Conservation (phyloP, 1,284 basidiomycete species). For the Puccinia polysora region DNA sequence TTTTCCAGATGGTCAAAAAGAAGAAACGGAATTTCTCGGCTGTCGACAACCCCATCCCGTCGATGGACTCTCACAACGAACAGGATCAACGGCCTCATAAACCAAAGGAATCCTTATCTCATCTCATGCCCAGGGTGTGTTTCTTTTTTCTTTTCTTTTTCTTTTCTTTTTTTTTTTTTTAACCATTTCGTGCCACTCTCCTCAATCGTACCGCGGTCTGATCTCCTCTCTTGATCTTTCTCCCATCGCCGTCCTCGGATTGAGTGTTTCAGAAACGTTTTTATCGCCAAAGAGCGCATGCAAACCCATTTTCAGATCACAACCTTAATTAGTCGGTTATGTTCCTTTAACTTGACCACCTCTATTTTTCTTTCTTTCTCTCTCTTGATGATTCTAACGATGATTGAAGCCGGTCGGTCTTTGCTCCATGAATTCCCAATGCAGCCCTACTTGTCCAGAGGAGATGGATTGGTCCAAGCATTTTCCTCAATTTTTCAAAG, state of each 20-base stretch:
- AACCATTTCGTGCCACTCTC: too few relatives aligned
- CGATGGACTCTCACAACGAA: not conserved
- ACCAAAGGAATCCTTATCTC: conserved; percentile 7
- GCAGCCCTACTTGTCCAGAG: conserved; percentile 67
- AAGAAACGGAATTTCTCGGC: conserved; percentile 19
- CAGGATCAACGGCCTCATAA: not conserved
- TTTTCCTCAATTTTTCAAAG: conserved; percentile 68
- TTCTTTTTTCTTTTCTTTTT: not conserved
- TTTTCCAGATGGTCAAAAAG: conserved; percentile 4
- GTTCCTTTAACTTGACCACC: not conserved
- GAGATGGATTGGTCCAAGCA: conserved; percentile 78
- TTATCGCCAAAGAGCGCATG: conserved; percentile 94
- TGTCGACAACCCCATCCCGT: not conserved
- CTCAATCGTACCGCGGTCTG: not conserved
- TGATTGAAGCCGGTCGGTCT: too few relatives aligned
- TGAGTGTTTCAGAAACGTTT: conserved; percentile 95
- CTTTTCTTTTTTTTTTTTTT: too few relatives aligned
- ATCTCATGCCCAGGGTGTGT: conserved; percentile 38
- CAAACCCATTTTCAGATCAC: conserved; percentile 97
- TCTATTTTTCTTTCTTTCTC: conserved; percentile 44
- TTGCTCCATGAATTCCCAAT: too few relatives aligned
- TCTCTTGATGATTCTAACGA: not conserved
- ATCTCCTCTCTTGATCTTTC: not conserved
- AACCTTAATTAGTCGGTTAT: conserved; percentile 66
- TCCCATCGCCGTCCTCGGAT: too few relatives aligned